Base-by-base conservation (phyloP, 2,329 filamentous ascomycete species). In the Fusarium citri region DNA sequence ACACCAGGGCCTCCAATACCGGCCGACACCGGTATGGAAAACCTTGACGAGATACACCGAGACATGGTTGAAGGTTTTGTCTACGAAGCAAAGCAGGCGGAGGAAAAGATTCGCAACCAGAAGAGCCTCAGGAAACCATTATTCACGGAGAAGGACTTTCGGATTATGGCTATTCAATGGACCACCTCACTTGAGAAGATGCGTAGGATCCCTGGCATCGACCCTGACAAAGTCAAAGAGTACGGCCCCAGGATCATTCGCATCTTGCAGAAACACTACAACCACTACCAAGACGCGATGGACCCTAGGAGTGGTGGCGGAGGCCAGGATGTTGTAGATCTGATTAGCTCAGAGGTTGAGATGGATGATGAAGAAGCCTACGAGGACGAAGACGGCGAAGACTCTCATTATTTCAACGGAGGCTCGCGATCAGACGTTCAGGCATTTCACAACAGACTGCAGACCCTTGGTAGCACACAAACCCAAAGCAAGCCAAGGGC, bases 121-220 rank as follows among this genome's bases (percentile, higher is more conserved):
- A 87, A 87, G 53, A 82, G 83, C 7, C 79, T 91, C 31, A 85
- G 87, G 11, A 82, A 83, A 23, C 84, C 86, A 6, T 82, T 91
- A 1, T 96, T 96, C 76, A 89, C 88, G 0, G 90, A 94, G 64
- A 84, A 84, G 23, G 85, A 93, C 16, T 85, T 94, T 53, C 88
- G 90, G 37, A 87, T 91, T 71, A 94, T 96, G 91, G 90, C 88
- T 15, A 88, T 94, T 51, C 80, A 84, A 34, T 91, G 92, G 83
- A 92, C 92, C 1, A 84, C 82, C 10, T 88, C 83, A 11, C 74
- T 88, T 12, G 85, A 87, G 18, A 82, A 88, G 60, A 92, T 96
- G 88, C 81, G 80, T 31, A 78, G 79, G 11, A 91, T 95, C 50
- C 84, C 85, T 0, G 87, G 86, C 12, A 90, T 94, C 61, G 85